These are phyloP conservation scores for Phytopythium aichiense DNA, from an alignment of 352 stramenopile genomes.

Conservation along the genomic window DNA sequence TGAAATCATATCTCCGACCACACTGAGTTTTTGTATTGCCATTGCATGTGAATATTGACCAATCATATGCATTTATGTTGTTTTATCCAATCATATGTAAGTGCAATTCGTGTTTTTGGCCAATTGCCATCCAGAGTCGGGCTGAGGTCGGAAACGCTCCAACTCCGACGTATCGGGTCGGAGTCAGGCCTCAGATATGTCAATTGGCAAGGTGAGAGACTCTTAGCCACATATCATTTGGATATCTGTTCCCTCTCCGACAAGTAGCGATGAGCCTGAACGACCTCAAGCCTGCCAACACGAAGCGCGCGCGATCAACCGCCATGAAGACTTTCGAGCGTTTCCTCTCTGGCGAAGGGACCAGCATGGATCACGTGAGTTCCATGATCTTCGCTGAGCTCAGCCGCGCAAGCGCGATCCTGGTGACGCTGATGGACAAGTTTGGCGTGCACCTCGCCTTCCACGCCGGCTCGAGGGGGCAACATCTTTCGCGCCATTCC, in stretches of 20 bases:
- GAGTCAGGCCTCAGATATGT: conserved; percentile 5
- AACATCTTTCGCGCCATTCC: too few relatives aligned
- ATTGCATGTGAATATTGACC: background rate
- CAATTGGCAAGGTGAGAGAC: background rate
- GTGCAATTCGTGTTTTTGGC: background rate
- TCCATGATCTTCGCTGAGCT: conserved; percentile 2
- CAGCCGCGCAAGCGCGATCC: background rate
- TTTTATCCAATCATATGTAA: conserved; percentile 1
- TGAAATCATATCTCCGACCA: too few relatives aligned
- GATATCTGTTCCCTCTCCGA: conserved; percentile 6
- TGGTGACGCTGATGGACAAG: conserved; percentile 18
- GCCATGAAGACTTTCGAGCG: conserved; percentile 11
- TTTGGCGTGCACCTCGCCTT: conserved; percentile 6
- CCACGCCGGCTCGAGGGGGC: too few relatives aligned
- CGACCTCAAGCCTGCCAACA: conserved; percentile 15
- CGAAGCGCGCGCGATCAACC: conserved; percentile 14
- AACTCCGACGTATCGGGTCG: conserved; percentile 9
- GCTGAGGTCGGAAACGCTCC: background rate
- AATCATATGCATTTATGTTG: conserved; percentile 4
- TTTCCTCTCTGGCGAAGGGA: conserved; percentile 12
- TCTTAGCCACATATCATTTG: conserved; percentile 5
- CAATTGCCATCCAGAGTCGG: background rate
- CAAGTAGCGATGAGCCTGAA: conserved; percentile 14
- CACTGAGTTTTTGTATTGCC: too few relatives aligned
- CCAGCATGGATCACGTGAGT: background rate